Base-by-base conservation (phyloP, 2,329 filamentous ascomycete genomes). In the Xylariomycetidae sp. region DNA sequence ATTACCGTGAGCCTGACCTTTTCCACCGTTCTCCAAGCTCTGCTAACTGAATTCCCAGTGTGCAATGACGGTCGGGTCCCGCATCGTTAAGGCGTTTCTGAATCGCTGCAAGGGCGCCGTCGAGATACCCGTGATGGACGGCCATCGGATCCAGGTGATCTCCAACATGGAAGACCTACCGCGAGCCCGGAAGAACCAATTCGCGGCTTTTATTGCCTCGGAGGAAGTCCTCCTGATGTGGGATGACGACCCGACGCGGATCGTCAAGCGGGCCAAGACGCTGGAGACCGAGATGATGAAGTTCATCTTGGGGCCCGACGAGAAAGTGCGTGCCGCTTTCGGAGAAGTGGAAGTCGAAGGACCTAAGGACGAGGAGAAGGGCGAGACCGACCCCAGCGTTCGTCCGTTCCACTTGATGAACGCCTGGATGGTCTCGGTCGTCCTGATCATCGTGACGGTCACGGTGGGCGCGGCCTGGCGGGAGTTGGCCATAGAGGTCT, bases 231-330 rank as follows among this genome's bases (percentile, higher is more conserved):
- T 92, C 1, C 65, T 90, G 2, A 83, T 90, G 1, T 92, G 85
- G 85, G 85, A 90, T 45, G 85, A 90, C 45, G 82, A 89, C 36
- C 75, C 84, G 1, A 66, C 81, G 35, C 77, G 86, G 49, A 64
- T 90, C 7, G 67, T 88, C 5, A 63, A 74, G 35, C 70, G 84
- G 35, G 85, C 82, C 27, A 78, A 79, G 51, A 69, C 70, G 20
- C 87, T 90, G 39, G 82, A 90, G 57, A 73, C 74, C 3, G 81
- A 87, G 54, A 65, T 90, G 26, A 85, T 88, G 78, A 75, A 84
- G 48, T 65, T 88, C 2, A 80, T 88, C 2, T 69, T 63, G 44
- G 37, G 28, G 10, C 35, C 29, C 10, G 61, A 56, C 4, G 49
- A 63, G 12, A 57, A 58, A 7, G 59, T 68, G 6, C n/a, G n/a